Evolutionary conservation across 2,329 filamentous ascomycete genomes (phyloP).

Genomic region (Pseudofabraea citricarpa): DNA sequence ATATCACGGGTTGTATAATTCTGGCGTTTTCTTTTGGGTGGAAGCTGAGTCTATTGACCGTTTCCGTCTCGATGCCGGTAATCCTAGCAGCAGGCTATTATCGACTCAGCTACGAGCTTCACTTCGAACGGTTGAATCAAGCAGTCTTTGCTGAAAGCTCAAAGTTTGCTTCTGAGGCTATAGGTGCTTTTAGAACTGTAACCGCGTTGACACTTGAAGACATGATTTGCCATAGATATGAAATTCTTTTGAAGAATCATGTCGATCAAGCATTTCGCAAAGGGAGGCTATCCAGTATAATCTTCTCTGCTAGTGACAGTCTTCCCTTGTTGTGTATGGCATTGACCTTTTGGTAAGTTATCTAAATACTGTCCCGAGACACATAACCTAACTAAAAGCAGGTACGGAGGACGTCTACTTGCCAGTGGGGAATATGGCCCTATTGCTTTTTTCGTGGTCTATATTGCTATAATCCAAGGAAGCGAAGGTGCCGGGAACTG

Average conservation of each 20-base stretch:
- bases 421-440: slow-evolving; percentile 34
- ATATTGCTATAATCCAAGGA: slow-evolving; percentile 46
- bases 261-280: slow-evolving; percentile 42
- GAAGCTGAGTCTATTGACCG: slow-evolving; percentile 67
- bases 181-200: slow-evolving; percentile 58
- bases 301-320: slow-evolving; percentile 51
- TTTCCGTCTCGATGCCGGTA: slow-evolving; percentile 52
- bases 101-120: slow-evolving; percentile 47
- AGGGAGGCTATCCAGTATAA: slow-evolving; percentile 40
- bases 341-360: slow-evolving; percentile 47
- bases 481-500: slow-evolving; percentile 49
- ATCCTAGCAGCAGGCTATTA: slow-evolving; percentile 36
- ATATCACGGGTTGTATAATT: slow-evolving; percentile 56
- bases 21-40: slow-evolving; percentile 71
- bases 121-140: slow-evolving; percentile 52
- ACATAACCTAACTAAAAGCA: too few relatives aligned
- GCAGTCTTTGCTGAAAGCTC: slow-evolving; percentile 56
- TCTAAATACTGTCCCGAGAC: too few relatives aligned
- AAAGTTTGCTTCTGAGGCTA: slow-evolving; percentile 58
- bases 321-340: slow-evolving; percentile 53
- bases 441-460: slow-evolving; percentile 49
- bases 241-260: slow-evolving; percentile 40
- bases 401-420: slow-evolving; percentile 38
- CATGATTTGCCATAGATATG: slow-evolving; percentile 46
- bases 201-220: slow-evolving; percentile 57